A percentile compares a stretch with the other conserved stretches of the same genome.
phyloP scores from a whole-genome alignment of 306 rosid species.

The Malus orientalis region DNA sequence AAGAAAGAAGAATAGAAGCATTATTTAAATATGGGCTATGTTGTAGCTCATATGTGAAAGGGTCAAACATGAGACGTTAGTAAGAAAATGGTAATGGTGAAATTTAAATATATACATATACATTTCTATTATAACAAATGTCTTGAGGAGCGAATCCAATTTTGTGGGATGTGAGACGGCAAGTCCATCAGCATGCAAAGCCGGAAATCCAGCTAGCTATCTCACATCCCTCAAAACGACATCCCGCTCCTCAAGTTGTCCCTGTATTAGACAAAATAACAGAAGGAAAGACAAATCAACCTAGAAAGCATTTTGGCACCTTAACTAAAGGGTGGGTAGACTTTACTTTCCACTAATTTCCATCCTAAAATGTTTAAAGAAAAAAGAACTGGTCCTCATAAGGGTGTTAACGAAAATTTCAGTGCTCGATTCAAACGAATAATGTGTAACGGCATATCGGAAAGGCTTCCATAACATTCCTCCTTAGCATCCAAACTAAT shows the following conservation, averaged over 20 bases:
- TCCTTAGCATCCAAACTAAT: constrained; percentile 11
- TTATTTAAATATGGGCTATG: neutral
- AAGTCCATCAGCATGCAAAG: neutral
- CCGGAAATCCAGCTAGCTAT: neutral
- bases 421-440: neutral
- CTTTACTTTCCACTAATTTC: neutral
- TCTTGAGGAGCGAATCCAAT: neutral
- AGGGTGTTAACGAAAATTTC: neutral
- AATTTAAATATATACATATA: neutral
- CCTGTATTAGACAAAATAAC: neutral
- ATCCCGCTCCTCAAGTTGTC: neutral
- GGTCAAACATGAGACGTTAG: neutral
- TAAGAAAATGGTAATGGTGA: neutral
- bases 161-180: neutral
- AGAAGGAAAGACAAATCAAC: neutral
- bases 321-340: neutral
- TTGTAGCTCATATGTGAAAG: neutral
- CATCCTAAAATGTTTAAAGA: neutral
- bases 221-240: neutral
- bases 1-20: neutral
- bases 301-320: neutral
- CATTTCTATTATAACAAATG: neutral
- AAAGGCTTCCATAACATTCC: constrained; percentile 9
- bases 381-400: neutral
- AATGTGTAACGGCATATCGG: neutral